Conservation (phyloP, 176 grass and related monocot species). For the Melocanna baccifera region DNA sequence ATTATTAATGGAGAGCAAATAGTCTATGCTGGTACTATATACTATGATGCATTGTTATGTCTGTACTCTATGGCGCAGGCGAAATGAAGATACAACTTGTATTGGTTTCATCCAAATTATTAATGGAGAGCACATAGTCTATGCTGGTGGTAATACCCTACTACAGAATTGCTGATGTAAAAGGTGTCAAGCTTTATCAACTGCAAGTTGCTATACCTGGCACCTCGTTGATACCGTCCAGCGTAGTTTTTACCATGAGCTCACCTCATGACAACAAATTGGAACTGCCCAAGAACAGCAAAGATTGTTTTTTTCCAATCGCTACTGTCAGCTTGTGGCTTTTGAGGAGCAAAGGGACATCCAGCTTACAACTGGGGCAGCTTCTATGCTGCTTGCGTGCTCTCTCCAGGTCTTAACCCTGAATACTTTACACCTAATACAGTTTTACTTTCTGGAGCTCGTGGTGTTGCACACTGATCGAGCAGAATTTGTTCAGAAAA, state of each 20-base stretch:
- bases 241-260: neutral
- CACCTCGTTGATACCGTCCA: conserved; percentile 26
- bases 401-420: conserved; percentile 4
- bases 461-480: neutral
- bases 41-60: too few species aligned
- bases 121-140: neutral
- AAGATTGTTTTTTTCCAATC: neutral
- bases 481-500: conserved; percentile 19
- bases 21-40: too few species aligned
- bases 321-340: conserved; percentile 24
- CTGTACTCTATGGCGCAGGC: too few species aligned
- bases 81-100: neutral
- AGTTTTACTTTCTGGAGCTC: conserved; percentile 17
- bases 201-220: neutral
- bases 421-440: conserved; percentile 13
- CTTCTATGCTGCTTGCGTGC: conserved; percentile 3
- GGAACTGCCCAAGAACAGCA: conserved; percentile 17
- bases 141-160: neutral
- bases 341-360: conserved; percentile 20
- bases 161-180: neutral
- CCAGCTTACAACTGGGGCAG: conserved; percentile 34
- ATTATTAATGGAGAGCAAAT: neutral
- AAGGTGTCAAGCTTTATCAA: conserved; percentile 6
- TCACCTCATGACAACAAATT: conserved; percentile 24
- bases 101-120: neutral